phyloP scores from a whole-genome alignment of 768 basidiomycete genomes.

The Calvatia gigantea region DNA sequence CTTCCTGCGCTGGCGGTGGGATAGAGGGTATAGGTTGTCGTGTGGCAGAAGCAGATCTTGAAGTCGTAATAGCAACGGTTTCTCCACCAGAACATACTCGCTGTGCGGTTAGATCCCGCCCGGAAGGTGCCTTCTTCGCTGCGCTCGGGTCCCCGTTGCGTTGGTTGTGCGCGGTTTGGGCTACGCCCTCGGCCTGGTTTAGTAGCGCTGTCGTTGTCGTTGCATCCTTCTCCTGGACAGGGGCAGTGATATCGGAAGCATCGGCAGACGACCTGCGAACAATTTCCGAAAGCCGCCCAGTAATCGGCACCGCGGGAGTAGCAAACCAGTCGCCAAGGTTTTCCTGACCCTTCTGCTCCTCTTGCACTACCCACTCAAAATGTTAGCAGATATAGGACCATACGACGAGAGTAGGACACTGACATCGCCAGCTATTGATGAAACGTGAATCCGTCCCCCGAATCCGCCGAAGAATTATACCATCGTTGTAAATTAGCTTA shows the following conservation, averaged over 20 bases:
- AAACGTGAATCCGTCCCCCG: conserved; percentile 5
- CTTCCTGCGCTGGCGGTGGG: background rate
- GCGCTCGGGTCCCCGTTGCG: background rate
- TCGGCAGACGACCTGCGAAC: background rate
- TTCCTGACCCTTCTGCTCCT: conserved; percentile 1
- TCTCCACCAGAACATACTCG: background rate
- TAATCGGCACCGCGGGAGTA: conserved; percentile 3
- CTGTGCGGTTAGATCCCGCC: too few species aligned
- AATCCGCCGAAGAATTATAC: conserved; percentile 10
- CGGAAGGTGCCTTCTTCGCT: background rate
- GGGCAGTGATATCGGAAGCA: background rate
- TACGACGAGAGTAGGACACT: conserved; percentile 1
- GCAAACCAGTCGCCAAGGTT: conserved; percentile 4
- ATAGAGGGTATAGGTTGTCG: background rate
- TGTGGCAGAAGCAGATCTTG: too few species aligned
- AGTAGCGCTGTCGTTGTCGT: background rate
- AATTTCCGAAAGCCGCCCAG: background rate
- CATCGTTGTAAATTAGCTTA: conserved; percentile 19
- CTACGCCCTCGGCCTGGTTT: background rate
- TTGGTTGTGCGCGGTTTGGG: background rate
- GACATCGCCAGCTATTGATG: conserved; percentile 28
- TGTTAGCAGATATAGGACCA: background rate
- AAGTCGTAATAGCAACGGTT: background rate
- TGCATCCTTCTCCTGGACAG: background rate
- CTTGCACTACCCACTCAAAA: background rate